These are phyloP conservation scores for Coleophoma crateriformis DNA, from an alignment of 2,329 filamentous ascomycete genomes.

Conservation along the genomic window DNA sequence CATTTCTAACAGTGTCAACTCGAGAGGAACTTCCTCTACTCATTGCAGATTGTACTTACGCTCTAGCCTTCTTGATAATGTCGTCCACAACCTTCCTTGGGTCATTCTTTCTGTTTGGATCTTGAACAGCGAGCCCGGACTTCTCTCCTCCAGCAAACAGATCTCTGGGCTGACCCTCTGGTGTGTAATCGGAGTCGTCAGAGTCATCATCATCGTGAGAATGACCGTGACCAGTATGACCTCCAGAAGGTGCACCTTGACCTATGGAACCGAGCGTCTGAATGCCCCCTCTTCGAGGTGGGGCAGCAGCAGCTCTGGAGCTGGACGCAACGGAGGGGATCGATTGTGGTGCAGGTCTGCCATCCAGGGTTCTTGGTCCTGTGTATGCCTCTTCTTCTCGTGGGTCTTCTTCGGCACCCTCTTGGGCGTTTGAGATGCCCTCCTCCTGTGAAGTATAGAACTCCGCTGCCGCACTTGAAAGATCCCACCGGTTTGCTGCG, in stretches of 20 bases:
- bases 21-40: too few species aligned
- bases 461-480: constrained; percentile 54
- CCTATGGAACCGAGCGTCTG: constrained; percentile 52
- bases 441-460: constrained; percentile 57
- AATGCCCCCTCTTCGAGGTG: constrained; percentile 35
- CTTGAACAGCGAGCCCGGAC: constrained; percentile 65
- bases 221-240: constrained; percentile 35
- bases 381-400: constrained; percentile 41
- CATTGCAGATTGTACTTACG: constrained; percentile 32
- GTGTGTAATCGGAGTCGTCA: constrained; percentile 47
- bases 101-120: constrained; percentile 43
- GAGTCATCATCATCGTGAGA: constrained; percentile 52
- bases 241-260: constrained; percentile 16
- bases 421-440: constrained; percentile 34
- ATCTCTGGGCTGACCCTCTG: constrained; percentile 57
- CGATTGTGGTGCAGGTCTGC: constrained; percentile 47
- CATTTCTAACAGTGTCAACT: constrained; percentile 40
- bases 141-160: constrained; percentile 83
- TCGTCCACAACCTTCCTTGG: constrained; percentile 54
- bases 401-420: constrained; percentile 35
- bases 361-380: constrained; percentile 57
- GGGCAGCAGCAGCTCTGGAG: constrained; percentile 10
- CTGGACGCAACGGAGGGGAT: constrained; percentile 19
- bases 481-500: constrained; percentile 58
- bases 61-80: constrained; percentile 58